These are phyloP conservation scores for Dujonia santamariae DNA, from an alignment of 1,139 yeast species.

Conservation along the genomic window DNA sequence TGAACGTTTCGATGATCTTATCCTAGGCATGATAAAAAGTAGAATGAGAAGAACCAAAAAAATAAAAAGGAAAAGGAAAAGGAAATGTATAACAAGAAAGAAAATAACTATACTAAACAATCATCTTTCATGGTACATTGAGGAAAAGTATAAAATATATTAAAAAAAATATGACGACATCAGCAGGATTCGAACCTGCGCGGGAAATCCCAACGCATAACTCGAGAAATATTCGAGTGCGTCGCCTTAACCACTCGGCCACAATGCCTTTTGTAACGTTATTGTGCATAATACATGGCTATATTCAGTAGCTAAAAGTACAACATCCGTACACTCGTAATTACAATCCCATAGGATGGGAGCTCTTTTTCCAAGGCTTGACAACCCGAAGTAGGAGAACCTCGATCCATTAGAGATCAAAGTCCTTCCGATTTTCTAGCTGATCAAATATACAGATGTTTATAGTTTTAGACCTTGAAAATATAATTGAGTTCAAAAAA, in stretches of 20 bases:
- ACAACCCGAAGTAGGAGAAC: no score
- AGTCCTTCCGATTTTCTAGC: no score
- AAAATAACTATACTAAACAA: background rate
- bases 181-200: conserved; percentile 92
- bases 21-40: conserved; percentile 34
- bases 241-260: conserved; percentile 83
- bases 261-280: conserved; percentile 45
- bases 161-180: conserved; percentile 52
- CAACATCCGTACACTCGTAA: no score
- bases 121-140: no score
- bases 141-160: conserved; percentile 2
- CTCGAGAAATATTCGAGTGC: conserved; percentile 64
- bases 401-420: no score
- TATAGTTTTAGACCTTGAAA: no score
- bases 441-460: no score
- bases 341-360: no score
- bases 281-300: no score
- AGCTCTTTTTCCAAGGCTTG: no score
- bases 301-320: no score
- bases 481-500: no score
- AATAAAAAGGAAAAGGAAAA: background rate
- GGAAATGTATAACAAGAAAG: background rate
- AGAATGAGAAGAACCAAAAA: background rate
- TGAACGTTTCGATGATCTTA: conserved; percentile 38
- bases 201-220: conserved; percentile 78